Base-by-base conservation (phyloP, 2,329 filamentous ascomycete genomes). In the Calonectria hongkongensis region DNA sequence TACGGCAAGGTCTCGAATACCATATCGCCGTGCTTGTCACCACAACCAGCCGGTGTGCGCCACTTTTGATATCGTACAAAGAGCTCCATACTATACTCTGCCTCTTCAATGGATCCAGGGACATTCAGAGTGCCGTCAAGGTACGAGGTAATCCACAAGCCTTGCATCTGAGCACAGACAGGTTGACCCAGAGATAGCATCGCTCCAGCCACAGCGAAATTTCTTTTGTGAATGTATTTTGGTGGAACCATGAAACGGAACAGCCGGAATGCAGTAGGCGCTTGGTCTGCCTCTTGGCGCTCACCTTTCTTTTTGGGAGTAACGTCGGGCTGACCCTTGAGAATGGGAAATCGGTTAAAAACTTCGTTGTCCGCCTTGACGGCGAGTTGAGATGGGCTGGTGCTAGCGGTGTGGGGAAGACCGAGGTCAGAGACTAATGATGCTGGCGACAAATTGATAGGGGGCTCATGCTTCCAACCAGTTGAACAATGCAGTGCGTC, bases 1-100 rank as follows among this genome's bases (percentile, higher is more conserved):
- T 94, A 96, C 3, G 93, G 92, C 66, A 95, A 79, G 0, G 88
- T 88, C 82, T 96, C 94, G 79, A 95, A 95, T 21, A 94, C 91
- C 75, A 95, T 92, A 81, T 94, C 93, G 0, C 92, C 91, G 68
- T 88, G 86, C 79, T 86, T 87, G 27, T 84, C 85, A 1, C 93
- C 93, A 78, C 90, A 91, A 0, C 92, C 93, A 4, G 85, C 88
- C 1, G 92, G 90, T 77, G 93, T 93, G 27, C 93, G 87, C 88
- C 91, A 92, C 71, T 87, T 89, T 2, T 92, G 92, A 79, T 92
- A 96, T 48, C 93, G 89, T 7, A 88, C 90, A 78, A 92, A 86
- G 54, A 95, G 83, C 30, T 92, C 87, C 0, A 91, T 89, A 74
- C 92, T 87, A 73, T 87, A 86, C 45, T 80, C 82, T 15, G 88